Conservation (phyloP, 2,329 filamentous ascomycete genomes). For the Pestalotiopsis sp. region DNA sequence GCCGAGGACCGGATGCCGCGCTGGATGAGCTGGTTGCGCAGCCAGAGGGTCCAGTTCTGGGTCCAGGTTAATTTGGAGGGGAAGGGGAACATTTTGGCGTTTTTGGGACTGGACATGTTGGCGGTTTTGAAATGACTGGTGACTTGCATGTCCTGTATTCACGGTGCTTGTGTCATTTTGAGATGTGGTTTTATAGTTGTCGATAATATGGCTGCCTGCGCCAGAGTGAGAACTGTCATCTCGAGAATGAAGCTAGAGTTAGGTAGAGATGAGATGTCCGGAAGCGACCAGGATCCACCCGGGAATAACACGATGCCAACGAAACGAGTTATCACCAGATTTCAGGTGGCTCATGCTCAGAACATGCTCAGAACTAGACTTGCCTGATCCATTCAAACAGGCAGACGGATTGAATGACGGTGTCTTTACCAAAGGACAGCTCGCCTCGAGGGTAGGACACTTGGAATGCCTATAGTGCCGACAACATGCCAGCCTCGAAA, state of each 20-base stretch:
- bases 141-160: background rate
- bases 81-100: background rate
- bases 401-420: background rate
- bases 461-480: background rate
- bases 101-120: background rate
- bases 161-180: background rate
- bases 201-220: background rate
- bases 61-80: background rate
- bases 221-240: background rate
- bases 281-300: background rate
- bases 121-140: background rate
- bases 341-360: background rate
- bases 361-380: background rate
- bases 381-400: background rate
- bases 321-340: background rate
- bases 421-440: background rate
- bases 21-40: background rate
- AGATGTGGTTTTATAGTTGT: background rate
- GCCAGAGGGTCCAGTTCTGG: background rate
- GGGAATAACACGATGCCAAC: background rate
- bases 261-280: background rate
- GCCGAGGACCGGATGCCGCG: background rate
- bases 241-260: conserved; percentile 11
- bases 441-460: background rate
- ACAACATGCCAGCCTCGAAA: background rate